phyloP scores from a whole-genome alignment of 192 early-diverging fungal species.

The Rhizophagus prolifer region DNA sequence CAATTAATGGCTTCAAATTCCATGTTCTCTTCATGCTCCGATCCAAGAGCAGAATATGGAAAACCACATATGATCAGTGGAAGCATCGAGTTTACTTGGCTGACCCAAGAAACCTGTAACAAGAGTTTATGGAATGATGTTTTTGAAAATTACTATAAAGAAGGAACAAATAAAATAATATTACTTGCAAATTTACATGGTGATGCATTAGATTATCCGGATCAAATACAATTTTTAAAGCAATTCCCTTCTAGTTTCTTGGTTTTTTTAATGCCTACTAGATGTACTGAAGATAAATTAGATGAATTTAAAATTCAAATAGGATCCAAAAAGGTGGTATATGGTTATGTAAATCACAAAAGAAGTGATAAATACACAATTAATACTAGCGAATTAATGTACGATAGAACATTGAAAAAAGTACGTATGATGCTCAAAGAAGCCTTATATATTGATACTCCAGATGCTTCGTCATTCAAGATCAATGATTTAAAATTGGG shows the following conservation, averaged over 20 bases:
- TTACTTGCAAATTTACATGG: constrained; percentile 33
- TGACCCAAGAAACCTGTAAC: constrained; percentile 27
- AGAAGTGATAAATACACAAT: not conserved
- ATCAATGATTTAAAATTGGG: not conserved
- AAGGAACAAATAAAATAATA: constrained; percentile 8
- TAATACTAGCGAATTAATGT: constrained; percentile 10
- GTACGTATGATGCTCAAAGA: constrained; percentile 25
- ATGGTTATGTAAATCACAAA: not conserved
- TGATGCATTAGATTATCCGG: constrained; percentile 27
- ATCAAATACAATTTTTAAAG: constrained; percentile 22
- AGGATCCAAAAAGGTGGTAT: not conserved
- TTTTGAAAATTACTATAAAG: constrained; percentile 20
- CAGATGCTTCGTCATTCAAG: not conserved
- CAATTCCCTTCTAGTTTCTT: constrained; percentile 25
- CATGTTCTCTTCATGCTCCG: constrained; percentile 24
- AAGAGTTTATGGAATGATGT: constrained; percentile 25
- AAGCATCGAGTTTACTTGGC: constrained; percentile 27
- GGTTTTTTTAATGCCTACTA: constrained; percentile 28
- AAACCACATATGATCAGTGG: constrained; percentile 18
- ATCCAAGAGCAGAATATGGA: constrained; percentile 26
- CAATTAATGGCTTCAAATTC: constrained; percentile 20
- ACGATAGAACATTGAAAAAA: constrained; percentile 15
- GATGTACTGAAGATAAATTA: not conserved
- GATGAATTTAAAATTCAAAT: not conserved
- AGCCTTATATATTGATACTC: constrained; percentile 1